A percentile compares a stretch with the other conserved stretches of the same genome.
These are phyloP conservation scores for Canariomyces notabilis DNA, from an alignment of 2,329 filamentous ascomycete species.

Conservation along the genomic window DNA sequence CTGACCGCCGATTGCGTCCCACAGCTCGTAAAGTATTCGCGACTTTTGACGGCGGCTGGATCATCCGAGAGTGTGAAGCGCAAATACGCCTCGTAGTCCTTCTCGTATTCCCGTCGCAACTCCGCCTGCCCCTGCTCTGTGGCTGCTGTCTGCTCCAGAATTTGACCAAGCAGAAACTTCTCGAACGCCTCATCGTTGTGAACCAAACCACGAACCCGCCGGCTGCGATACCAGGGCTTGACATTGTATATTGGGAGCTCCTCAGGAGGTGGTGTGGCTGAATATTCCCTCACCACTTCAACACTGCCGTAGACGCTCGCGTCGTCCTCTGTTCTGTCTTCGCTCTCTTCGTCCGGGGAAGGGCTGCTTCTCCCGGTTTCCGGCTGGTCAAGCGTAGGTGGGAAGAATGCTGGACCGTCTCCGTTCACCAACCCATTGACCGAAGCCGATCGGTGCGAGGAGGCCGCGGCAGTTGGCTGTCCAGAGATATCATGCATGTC, in stretches of 20 bases:
- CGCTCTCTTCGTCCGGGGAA: slow-evolving; percentile 47
- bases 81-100: slow-evolving; percentile 48
- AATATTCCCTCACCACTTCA: slow-evolving; percentile 45
- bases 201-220: slow-evolving; percentile 39
- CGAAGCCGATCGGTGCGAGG: slow-evolving; percentile 11
- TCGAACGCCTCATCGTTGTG: slow-evolving; percentile 38
- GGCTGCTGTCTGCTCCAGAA: slow-evolving; percentile 38
- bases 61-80: slow-evolving; percentile 53
- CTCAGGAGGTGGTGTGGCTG: slow-evolving; percentile 51
- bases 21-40: slow-evolving; percentile 47
- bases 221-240: slow-evolving; percentile 45
- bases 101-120: slow-evolving; percentile 39
- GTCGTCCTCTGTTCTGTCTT: slow-evolving; percentile 51
- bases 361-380: slow-evolving; percentile 38
- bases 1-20: slow-evolving; percentile 32
- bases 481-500: slow-evolving; percentile 34
- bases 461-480: slow-evolving; percentile 10
- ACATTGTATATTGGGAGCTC: slow-evolving; percentile 45
- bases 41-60: slow-evolving; percentile 49
- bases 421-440: slow-evolving; percentile 22
- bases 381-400: slow-evolving; percentile 16
- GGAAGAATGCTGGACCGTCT: slow-evolving; percentile 14
- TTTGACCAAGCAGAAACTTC: slow-evolving; percentile 42
- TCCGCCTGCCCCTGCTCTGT: slow-evolving; percentile 36
- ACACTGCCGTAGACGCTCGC: slow-evolving; percentile 47